Evolutionary conservation across 768 basidiomycete species (phyloP), one percentile per base, ranked within the genome.

Genomic region (Tricholoma furcatifolium): DNA sequence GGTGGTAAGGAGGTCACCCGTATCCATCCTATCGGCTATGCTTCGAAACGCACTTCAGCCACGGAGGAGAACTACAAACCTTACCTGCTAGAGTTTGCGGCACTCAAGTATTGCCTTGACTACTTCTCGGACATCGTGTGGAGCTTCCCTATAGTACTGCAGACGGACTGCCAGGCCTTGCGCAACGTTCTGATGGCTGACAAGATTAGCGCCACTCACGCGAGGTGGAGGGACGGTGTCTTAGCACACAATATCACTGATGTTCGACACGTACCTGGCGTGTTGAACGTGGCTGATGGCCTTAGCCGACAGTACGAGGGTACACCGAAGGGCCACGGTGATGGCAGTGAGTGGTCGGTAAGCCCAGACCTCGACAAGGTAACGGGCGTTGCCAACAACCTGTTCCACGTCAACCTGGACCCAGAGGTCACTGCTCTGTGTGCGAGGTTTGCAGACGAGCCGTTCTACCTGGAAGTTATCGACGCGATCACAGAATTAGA

Each of bases 181-280:
- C n/a, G n/a, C n/a, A n/a, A n/a, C n/a, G n/a, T n/a, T n/a, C n/a
- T n/a, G n/a, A n/a, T n/a, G n/a, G n/a, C n/a, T n/a, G n/a, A n/a
- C n/a, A n/a, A n/a, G n/a, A n/a, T n/a, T n/a, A n/a, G n/a, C 36
- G 58, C 60, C 6, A 61, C 61, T 4, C 69, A 72, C 48, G 62
- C 66, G 5, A 36, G 70, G 4, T 72, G 50, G 50, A 20, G 62
- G 11, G 72, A 75, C 34, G 61, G 68, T 1, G 57, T 75, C 0
- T 60, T n/a, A n/a, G n/a, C n/a, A n/a, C n/a, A n/a, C n/a, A n/a
- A n/a, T n/a, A n/a, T n/a, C n/a, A n/a, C n/a, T 0, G 63, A 66
- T 44, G 61, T 68, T 1, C 23, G 51, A 6, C 69, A 71, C 43
- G 27, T 49, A 0, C 59, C 62, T 1, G 66, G 69, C 0, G 41